Evolutionary conservation across 257 asterid genomes (phyloP).

Genomic region (Fraxinus americana): DNA sequence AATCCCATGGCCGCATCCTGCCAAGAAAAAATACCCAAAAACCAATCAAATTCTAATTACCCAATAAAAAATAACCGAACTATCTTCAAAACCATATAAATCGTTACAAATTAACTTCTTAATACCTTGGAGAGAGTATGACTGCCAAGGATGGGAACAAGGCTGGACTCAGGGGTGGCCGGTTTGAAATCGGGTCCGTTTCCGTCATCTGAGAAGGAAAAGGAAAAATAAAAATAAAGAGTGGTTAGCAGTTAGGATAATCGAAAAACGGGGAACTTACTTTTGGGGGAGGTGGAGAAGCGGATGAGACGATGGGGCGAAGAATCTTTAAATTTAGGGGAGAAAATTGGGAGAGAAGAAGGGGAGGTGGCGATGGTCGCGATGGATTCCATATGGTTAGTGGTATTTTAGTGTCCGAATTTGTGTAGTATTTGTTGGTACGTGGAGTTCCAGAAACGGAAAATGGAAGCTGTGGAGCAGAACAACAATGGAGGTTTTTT

Average conservation of each 20-base stretch:
- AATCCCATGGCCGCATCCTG: slow-evolving; percentile 97
- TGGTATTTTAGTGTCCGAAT: not conserved
- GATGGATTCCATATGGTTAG: slow-evolving; percentile 56
- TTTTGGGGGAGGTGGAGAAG: slow-evolving; percentile 61
- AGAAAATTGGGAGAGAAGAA: slow-evolving; percentile 52
- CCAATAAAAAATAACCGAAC: not conserved
- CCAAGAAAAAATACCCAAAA: not conserved
- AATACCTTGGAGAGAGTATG: slow-evolving; percentile 63
- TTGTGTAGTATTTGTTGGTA: not conserved
- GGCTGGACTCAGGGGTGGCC: slow-evolving; percentile 37
- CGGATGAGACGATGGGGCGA: slow-evolving; percentile 53
- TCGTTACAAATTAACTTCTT: not conserved
- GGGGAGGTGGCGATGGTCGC: slow-evolving; percentile 40
- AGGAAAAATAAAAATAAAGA: not conserved
- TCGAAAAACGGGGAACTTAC: slow-evolving; percentile 24
- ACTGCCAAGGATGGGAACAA: slow-evolving; percentile 50
- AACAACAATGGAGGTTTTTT: not conserved
- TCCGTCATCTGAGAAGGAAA: slow-evolving; percentile 38
- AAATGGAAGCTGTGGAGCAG: not conserved
- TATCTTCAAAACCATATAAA: not conserved
- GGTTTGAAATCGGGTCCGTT: slow-evolving; percentile 55
- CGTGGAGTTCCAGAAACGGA: not conserved
- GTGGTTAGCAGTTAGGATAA: not conserved
- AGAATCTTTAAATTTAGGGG: slow-evolving; percentile 42
- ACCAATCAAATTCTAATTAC: not conserved